These are phyloP conservation scores for Malus sylvestris DNA, from an alignment of 306 rosid genomes.

Conservation along the genomic window DNA sequence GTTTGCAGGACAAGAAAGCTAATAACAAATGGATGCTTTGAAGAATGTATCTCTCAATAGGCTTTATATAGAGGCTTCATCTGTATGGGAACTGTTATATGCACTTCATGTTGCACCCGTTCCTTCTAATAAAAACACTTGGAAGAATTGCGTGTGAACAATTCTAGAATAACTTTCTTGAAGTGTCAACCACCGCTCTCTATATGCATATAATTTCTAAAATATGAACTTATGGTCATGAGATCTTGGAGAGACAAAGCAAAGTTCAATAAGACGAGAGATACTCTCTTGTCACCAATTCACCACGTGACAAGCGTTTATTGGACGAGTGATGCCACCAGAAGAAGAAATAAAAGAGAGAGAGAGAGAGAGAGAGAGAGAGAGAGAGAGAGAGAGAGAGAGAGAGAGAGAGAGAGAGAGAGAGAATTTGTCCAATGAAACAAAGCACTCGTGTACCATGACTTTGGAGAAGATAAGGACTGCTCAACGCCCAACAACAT, in stretches of 20 bases:
- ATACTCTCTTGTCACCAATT: neutral
- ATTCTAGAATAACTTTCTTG: neutral
- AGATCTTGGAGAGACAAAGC: neutral
- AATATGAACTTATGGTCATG: neutral
- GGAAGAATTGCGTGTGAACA: neutral
- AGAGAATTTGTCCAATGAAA: too few species aligned
- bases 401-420: too few species aligned
- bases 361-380: too few species aligned
- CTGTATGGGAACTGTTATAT: neutral
- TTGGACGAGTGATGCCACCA: neutral
- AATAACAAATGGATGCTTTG: neutral
- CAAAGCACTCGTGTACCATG: too few species aligned
- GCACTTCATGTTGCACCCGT: too few species aligned
- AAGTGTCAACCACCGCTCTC: neutral
- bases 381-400: too few species aligned
- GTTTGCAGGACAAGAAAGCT: neutral
- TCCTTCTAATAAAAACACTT: neutral
- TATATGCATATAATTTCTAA: neutral
- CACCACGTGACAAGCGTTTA: neutral
- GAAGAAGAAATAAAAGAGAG: accelerated
- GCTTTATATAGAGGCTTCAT: neutral
- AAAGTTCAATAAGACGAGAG: too few species aligned
- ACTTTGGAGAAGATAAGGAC: too few species aligned
- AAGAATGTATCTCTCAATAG: neutral
- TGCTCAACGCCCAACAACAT: too few species aligned